These are phyloP conservation scores for Amoebophrya sp. DNA, from an alignment of 169 alveolate genomes.

Conservation along the genomic window DNA sequence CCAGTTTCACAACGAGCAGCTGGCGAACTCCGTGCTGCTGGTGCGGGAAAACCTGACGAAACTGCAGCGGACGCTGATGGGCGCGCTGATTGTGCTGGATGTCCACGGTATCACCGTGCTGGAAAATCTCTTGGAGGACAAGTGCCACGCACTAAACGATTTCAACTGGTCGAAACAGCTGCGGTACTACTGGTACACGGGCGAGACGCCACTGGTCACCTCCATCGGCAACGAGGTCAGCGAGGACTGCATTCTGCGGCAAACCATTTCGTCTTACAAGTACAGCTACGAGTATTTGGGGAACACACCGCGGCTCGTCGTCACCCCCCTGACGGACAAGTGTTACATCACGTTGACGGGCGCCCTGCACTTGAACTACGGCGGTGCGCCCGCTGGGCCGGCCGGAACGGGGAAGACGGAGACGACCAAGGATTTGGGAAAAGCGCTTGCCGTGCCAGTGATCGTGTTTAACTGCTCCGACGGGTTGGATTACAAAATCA, in stretches of 20 bases:
- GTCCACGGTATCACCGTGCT: slow-evolving; percentile 77
- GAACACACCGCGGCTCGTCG: slow-evolving; percentile 85
- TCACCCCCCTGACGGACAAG: slow-evolving; percentile 94
- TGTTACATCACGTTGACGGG: slow-evolving; percentile 91
- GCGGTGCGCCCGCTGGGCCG: slow-evolving; percentile 98
- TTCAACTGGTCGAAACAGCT: slow-evolving; percentile 91
- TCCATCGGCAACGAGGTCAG: slow-evolving; percentile 36
- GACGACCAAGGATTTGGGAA: slow-evolving; percentile 91
- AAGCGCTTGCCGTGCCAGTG: slow-evolving; percentile 85
- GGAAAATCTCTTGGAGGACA: slow-evolving; percentile 51
- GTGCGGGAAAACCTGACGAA: slow-evolving; percentile 65
- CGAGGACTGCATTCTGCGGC: slow-evolving; percentile 60
- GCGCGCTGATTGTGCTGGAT: slow-evolving; percentile 79
- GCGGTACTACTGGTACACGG: slow-evolving; percentile 78
- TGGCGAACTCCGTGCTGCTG: slow-evolving; percentile 58
- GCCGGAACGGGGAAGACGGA: slow-evolving; percentile 98
- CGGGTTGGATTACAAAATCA: slow-evolving; percentile 67
- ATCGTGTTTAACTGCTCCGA: slow-evolving; percentile 91
- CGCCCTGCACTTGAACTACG: slow-evolving; percentile 71
- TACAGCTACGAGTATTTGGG: slow-evolving; percentile 92
- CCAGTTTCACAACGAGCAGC: slow-evolving; percentile 62
- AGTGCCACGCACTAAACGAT: slow-evolving; percentile 55
- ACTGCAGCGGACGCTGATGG: slow-evolving; percentile 61
- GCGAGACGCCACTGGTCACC: slow-evolving; percentile 29
- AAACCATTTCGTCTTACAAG: slow-evolving; percentile 75